Percentiles rank a stretch among this genome's conserved stretches.
Evolutionary conservation across 202 grass and related monocot species (phyloP).

Genomic region (Musa balbisiana): DNA sequence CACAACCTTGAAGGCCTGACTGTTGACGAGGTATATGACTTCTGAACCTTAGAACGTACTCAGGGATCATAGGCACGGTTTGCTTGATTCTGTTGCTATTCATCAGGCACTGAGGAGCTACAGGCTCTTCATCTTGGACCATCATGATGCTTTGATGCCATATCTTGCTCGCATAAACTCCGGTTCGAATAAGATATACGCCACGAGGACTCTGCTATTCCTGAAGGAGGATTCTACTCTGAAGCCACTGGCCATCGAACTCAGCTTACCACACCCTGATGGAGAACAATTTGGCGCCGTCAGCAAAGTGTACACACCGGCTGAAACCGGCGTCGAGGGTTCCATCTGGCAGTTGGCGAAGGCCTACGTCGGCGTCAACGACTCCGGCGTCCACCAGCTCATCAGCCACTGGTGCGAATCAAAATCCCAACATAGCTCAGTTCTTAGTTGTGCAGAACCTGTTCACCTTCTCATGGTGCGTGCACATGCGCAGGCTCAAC

Average conservation of each 20-base stretch:
- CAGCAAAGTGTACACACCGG: constrained; percentile 57
- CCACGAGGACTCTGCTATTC: constrained; percentile 60
- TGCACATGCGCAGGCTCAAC: constrained; percentile 31
- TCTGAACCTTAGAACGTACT: too few relatives aligned
- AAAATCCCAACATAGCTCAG: too few relatives aligned
- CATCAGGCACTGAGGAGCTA: constrained; percentile 41
- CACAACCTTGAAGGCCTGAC: constrained; percentile 36
- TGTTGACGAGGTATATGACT: constrained; percentile 27
- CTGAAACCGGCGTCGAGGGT: constrained; percentile 26
- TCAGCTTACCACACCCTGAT: constrained; percentile 39
- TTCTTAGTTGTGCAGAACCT: not conserved
- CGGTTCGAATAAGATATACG: constrained; percentile 51
- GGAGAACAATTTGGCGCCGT: constrained; percentile 26
- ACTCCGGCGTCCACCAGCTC: constrained; percentile 63
- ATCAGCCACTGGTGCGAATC: constrained; percentile 60
- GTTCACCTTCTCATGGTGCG: not conserved
- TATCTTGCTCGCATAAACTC: constrained; percentile 58
- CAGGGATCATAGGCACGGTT: too few relatives aligned
- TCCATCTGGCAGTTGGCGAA: constrained; percentile 75
- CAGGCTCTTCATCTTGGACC: constrained; percentile 60
- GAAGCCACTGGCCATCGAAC: constrained; percentile 61
- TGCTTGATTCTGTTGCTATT: not conserved
- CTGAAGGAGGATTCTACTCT: constrained; percentile 44
- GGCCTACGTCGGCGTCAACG: constrained; percentile 62
- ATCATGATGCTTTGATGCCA: constrained; percentile 72